Percentiles rank a stretch among this genome's conserved stretches.
These are phyloP conservation scores for Cydonia oblonga DNA, from an alignment of 331 rosid genomes.

Conservation along the genomic window DNA sequence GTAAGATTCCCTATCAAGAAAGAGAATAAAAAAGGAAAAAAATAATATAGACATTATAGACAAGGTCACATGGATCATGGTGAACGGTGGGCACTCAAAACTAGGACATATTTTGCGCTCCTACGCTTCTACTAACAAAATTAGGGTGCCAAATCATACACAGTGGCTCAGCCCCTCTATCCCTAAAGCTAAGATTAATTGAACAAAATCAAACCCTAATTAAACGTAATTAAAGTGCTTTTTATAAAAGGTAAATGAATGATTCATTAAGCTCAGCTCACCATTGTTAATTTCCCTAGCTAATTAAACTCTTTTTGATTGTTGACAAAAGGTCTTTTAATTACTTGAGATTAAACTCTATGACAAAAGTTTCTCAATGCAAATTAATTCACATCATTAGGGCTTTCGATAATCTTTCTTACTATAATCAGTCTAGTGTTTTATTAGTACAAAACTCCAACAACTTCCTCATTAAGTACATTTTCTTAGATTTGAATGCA, in stretches of 20 bases:
- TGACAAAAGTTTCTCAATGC: background rate
- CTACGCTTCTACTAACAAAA: too few relatives aligned
- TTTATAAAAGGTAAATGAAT: constrained; percentile 20
- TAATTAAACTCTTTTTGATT: background rate
- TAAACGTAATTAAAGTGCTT: constrained; percentile 14
- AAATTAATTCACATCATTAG: background rate
- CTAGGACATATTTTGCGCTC: constrained; percentile 4
- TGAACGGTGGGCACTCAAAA: constrained; percentile 31
- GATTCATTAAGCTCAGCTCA: constrained; percentile 11
- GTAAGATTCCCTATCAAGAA: constrained; percentile 12
- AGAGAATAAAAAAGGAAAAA: constrained; percentile 1
- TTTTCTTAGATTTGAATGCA: too few relatives aligned
- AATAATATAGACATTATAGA: constrained; percentile 5
- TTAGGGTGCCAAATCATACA: too few relatives aligned
- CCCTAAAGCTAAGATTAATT: background rate
- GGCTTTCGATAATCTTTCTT: background rate
- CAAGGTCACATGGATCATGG: constrained; percentile 33
- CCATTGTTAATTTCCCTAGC: background rate
- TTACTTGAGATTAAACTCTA: background rate
- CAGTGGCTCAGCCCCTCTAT: background rate
- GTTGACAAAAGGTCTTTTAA: background rate
- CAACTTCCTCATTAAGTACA: too few relatives aligned
- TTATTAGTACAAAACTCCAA: too few relatives aligned
- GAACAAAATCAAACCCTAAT: background rate
- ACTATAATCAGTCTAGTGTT: background rate